A percentile compares a stretch with the other conserved stretches of the same genome.
phyloP scores from a whole-genome alignment of 2,329 filamentous ascomycete species.

The Aquanectria penicillioides region DNA sequence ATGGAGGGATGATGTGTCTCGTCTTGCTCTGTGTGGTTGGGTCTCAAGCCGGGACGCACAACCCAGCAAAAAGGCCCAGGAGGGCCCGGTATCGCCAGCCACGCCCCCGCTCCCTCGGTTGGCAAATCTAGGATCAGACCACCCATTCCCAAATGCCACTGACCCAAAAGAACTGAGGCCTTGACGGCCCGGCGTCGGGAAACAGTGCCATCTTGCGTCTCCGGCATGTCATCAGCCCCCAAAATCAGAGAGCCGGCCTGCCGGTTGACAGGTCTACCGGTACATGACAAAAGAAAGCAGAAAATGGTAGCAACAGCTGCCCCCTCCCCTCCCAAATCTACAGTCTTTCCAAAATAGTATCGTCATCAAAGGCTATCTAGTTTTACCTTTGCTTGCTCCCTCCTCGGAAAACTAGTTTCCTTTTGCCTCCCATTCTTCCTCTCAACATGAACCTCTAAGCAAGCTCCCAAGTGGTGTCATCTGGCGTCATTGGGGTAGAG shows the following conservation, averaged over 20 bases:
- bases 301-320: slow-evolving; percentile 23
- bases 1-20: not conserved
- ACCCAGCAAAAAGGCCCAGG: slow-evolving; percentile 29
- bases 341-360: not conserved
- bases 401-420: too few species aligned
- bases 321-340: too few species aligned
- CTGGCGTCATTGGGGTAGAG: slow-evolving; percentile 31
- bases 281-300: not conserved
- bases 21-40: not conserved
- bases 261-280: slow-evolving; percentile 6
- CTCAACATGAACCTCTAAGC: too few species aligned
- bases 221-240: slow-evolving; percentile 1
- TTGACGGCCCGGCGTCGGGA: slow-evolving; percentile 9
- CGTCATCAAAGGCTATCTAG: slow-evolving; percentile 5
- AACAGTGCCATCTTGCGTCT: slow-evolving; percentile 2
- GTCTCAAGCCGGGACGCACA: slow-evolving; percentile 1
- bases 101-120: slow-evolving; percentile 42
- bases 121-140: slow-evolving; percentile 42
- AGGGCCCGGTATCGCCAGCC: slow-evolving; percentile 32
- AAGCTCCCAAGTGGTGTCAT: slow-evolving; percentile 32
- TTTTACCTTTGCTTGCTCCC: not conserved
- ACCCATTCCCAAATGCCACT: slow-evolving; percentile 33
- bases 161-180: slow-evolving; percentile 5
- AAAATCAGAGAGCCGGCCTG: too few species aligned
- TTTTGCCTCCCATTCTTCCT: too few species aligned